These are phyloP conservation scores for Didymella pomorum DNA, from an alignment of 2,329 filamentous ascomycete genomes.

Conservation along the genomic window DNA sequence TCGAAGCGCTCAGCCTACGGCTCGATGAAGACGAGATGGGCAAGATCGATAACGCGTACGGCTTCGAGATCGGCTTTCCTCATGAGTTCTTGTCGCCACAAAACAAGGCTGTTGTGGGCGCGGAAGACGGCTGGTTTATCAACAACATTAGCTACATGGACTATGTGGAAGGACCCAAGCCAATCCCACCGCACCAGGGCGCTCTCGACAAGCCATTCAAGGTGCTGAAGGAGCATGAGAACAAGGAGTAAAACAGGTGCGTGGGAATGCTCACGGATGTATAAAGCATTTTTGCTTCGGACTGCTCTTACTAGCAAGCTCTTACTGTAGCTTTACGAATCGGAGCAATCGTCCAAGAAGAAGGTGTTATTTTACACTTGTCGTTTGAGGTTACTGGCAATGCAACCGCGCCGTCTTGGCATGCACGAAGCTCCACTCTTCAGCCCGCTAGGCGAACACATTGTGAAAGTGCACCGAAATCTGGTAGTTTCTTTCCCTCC, in stretches of 20 bases:
- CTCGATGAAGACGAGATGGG: constrained; percentile 69
- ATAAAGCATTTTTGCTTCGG: no score
- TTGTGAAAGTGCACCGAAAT: no score
- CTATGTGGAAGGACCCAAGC: constrained; percentile 34
- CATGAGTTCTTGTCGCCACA: constrained; percentile 28
- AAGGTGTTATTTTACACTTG: no score
- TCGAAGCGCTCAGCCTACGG: constrained; percentile 69
- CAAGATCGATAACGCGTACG: constrained; percentile 68
- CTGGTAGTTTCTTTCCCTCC: no score
- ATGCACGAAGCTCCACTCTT: not conserved
- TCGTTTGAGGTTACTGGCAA: not conserved
- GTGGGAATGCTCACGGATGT: not conserved
- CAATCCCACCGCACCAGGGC: constrained; percentile 40
- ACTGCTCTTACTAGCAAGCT: no score
- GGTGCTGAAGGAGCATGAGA: constrained; percentile 10
- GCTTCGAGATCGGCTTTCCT: constrained; percentile 74
- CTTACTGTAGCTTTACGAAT: no score
- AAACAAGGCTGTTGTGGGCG: constrained; percentile 35
- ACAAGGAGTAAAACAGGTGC: not conserved
- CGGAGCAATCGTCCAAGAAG: no score
- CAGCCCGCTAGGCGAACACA: no score
- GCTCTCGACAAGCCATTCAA: constrained; percentile 31
- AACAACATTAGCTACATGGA: constrained; percentile 31
- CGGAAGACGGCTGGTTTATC: constrained; percentile 35
- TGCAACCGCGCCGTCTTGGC: not conserved